These are phyloP conservation scores for Kondoa subrosea DNA, from an alignment of 768 basidiomycete genomes.

Conservation along the genomic window DNA sequence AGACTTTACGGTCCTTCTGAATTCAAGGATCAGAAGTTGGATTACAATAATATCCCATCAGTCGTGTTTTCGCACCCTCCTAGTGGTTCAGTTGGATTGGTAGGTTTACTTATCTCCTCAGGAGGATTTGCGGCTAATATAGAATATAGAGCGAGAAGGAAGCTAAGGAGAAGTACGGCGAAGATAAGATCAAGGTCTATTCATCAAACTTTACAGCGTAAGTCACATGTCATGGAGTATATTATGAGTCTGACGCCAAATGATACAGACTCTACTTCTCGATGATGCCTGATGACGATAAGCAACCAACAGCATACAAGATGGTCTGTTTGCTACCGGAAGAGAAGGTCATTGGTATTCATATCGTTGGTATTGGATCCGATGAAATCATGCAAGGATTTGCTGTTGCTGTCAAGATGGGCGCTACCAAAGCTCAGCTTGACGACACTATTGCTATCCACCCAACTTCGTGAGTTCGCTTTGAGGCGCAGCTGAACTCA, in stretches of 20 bases:
- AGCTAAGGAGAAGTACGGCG: slow-evolving; percentile 70
- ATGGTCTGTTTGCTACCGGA: slow-evolving; percentile 70
- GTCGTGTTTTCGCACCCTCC: slow-evolving; percentile 81
- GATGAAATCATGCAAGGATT: slow-evolving; percentile 95
- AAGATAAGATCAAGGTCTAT: slow-evolving; percentile 76
- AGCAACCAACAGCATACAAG: slow-evolving; percentile 89
- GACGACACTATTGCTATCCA: slow-evolving; percentile 85
- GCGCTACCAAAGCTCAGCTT: slow-evolving; percentile 60
- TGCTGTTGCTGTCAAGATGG: slow-evolving; percentile 95
- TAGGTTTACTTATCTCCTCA: slow-evolving; percentile 38
- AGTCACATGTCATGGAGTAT: no score
- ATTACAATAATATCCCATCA: slow-evolving; percentile 75
- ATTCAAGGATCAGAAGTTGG: slow-evolving; percentile 67
- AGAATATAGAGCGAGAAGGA: slow-evolving; percentile 75
- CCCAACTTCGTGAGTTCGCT: slow-evolving; percentile 41
- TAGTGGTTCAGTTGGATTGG: not conserved
- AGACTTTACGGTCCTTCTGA: slow-evolving; percentile 72
- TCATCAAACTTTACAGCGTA: slow-evolving; percentile 34
- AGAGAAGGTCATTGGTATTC: slow-evolving; percentile 89
- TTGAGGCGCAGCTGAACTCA: not conserved
- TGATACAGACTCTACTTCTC: slow-evolving; percentile 56
- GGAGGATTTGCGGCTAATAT: slow-evolving; percentile 82
- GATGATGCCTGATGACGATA: slow-evolving; percentile 66
- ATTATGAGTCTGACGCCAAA: slow-evolving; percentile 7
- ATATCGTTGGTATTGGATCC: slow-evolving; percentile 76